phyloP scores from a whole-genome alignment of 768 basidiomycete genomes.

The Melanogaster broomeanus region DNA sequence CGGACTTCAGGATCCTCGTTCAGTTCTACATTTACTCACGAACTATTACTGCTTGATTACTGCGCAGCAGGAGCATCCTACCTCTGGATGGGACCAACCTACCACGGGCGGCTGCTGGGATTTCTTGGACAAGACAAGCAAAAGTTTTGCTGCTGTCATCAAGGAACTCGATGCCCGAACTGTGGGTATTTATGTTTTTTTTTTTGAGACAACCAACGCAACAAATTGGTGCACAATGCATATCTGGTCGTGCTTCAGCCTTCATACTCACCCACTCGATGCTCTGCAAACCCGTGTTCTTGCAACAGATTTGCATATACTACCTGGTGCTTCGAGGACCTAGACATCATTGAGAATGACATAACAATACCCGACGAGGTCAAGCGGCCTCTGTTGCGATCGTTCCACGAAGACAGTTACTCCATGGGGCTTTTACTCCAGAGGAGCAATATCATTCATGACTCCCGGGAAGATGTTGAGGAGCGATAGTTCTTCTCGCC shows the following conservation, averaged over 20 bases:
- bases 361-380: slow-evolving; percentile 88
- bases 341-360: slow-evolving; percentile 98
- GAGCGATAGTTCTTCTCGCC: slow-evolving; percentile 93
- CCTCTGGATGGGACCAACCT: slow-evolving; percentile 84
- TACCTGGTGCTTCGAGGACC: slow-evolving; percentile 92
- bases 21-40: slow-evolving; percentile 85
- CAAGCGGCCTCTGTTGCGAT: slow-evolving; percentile 84
- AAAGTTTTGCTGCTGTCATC: slow-evolving; percentile 91
- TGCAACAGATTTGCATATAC: slow-evolving; percentile 84
- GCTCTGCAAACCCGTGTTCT: not conserved
- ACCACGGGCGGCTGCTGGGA: slow-evolving; percentile 91
- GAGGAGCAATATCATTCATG: slow-evolving; percentile 97
- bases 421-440: slow-evolving; percentile 93
- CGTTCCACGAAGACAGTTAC: slow-evolving; percentile 80
- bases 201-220: not conserved
- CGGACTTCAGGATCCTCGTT: slow-evolving; percentile 80
- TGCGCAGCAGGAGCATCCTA: slow-evolving; percentile 65
- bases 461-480: slow-evolving; percentile 89
- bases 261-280: not conserved
- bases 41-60: slow-evolving; percentile 83
- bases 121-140: slow-evolving; percentile 83
- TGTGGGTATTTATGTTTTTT: slow-evolving; percentile 68
- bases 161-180: slow-evolving; percentile 93
- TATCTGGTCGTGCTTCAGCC: not conserved
- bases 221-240: not conserved